Evolutionary conservation across 257 asterid species (phyloP).

Genomic region (Verbena officinalis): DNA sequence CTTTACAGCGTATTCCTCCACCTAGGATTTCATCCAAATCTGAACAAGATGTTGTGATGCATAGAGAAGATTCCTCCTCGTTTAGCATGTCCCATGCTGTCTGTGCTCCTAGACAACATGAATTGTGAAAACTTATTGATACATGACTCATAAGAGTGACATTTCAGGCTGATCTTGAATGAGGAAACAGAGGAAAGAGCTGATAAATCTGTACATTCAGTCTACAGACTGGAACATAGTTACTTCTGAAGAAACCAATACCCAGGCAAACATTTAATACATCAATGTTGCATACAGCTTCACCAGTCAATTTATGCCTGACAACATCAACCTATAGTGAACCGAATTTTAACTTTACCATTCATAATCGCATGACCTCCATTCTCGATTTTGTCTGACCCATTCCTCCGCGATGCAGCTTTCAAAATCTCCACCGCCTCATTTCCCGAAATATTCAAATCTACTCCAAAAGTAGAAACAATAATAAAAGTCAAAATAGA

Average conservation of each 20-base stretch:
- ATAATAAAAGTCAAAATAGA: background rate
- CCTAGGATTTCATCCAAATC: conserved; percentile 82
- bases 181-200: background rate
- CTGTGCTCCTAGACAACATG: conserved; percentile 64
- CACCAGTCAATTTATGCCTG: conserved; percentile 14
- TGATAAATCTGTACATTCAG: conserved; percentile 4
- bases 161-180: conserved; percentile 1
- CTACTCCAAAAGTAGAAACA: conserved; percentile 32
- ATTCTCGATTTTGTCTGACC: conserved; percentile 44
- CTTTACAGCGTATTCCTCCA: conserved; percentile 89
- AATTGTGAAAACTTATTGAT: conserved; percentile 4
- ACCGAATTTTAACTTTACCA: conserved; percentile 44
- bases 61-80: conserved; percentile 66
- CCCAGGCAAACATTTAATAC: too few relatives aligned
- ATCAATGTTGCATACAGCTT: conserved; percentile 6
- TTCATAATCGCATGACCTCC: conserved; percentile 52
- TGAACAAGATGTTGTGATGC: conserved; percentile 84
- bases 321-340: background rate
- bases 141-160: conserved; percentile 3
- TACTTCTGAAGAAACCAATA: background rate
- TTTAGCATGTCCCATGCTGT: conserved; percentile 96
- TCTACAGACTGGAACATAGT: background rate
- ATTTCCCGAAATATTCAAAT: conserved; percentile 66
- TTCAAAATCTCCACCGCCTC: conserved; percentile 66
- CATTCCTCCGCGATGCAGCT: conserved; percentile 58